These are phyloP conservation scores for Aspergillus tamarii DNA, from an alignment of 2,329 filamentous ascomycete species.

Conservation along the genomic window DNA sequence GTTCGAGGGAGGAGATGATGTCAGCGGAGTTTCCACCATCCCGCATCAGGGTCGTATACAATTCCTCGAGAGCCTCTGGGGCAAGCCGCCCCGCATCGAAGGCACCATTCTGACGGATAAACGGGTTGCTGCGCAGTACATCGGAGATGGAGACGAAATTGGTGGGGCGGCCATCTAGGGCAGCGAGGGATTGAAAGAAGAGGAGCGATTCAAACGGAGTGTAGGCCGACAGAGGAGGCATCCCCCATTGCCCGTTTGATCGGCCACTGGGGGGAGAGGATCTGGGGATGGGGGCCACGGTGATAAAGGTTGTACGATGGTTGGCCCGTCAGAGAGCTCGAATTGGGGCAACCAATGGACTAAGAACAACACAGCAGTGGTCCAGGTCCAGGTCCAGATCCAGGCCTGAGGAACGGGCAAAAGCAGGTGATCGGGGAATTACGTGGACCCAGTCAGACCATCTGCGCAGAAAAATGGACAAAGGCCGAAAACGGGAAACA, in stretches of 20 bases:
- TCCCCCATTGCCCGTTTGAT: constrained; percentile 51
- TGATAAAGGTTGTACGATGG: constrained; percentile 26
- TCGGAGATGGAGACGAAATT: constrained; percentile 75
- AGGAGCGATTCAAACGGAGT: constrained; percentile 85
- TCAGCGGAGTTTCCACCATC: constrained; percentile 65
- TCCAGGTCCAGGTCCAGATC: constrained; percentile 5
- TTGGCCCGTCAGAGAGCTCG: constrained; percentile 7
- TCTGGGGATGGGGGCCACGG: constrained; percentile 43
- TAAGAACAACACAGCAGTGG: constrained; percentile 7
- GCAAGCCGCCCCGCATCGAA: constrained; percentile 76
- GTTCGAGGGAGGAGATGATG: constrained; percentile 33
- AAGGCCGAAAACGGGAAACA: constrained; percentile 15
- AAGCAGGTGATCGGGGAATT: constrained; percentile 12
- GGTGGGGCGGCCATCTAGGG: constrained; percentile 65
- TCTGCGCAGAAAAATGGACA: constrained; percentile 21
- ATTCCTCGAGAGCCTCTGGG: constrained; percentile 75
- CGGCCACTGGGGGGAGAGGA: constrained; percentile 39
- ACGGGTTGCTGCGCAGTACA: constrained; percentile 71
- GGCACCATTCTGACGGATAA: constrained; percentile 69
- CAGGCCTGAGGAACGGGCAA: constrained; percentile 1
- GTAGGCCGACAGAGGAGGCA: constrained; percentile 67
- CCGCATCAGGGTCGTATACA: constrained; percentile 75
- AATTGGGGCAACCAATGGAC: constrained; percentile 7
- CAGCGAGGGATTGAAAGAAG: constrained; percentile 77
- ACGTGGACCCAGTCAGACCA: constrained; percentile 26